Percentiles rank a stretch among this genome's conserved stretches.
Conservation (phyloP, 805 yeast genomes). For the Cyberlindnera sargentensis region DNA sequence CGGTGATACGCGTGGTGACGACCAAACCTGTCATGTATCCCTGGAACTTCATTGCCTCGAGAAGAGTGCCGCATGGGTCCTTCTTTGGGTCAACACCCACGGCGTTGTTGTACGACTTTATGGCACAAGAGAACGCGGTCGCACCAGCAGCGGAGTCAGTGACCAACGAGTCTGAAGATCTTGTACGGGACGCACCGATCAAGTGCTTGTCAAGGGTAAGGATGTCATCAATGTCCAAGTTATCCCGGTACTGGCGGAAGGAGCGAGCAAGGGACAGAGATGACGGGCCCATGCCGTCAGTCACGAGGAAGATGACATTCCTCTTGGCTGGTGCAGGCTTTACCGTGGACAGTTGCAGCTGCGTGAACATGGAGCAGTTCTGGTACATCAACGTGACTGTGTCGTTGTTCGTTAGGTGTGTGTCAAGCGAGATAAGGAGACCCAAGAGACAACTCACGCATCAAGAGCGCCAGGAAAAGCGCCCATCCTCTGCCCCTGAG, state of each 20-base stretch:
- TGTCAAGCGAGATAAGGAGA: no score
- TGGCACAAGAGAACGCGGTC: slow-evolving; percentile 82
- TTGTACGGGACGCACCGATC: slow-evolving; percentile 80
- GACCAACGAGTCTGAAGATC: slow-evolving; percentile 67
- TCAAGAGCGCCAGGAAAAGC: no score
- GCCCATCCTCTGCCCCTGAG: no score
- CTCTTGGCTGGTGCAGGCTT: slow-evolving; percentile 35
- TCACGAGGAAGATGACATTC: slow-evolving; percentile 80
- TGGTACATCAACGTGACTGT: no score
- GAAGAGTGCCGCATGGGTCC: slow-evolving; percentile 78
- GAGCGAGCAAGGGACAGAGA: slow-evolving; percentile 74
- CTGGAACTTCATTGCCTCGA: slow-evolving; percentile 78
- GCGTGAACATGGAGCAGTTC: no score
- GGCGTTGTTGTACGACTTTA: slow-evolving; percentile 84
- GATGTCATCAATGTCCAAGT: slow-evolving; percentile 46
- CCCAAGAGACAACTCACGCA: no score
- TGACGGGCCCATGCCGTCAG: slow-evolving; percentile 96
- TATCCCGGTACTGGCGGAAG: slow-evolving; percentile 56
- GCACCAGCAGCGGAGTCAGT: slow-evolving; percentile 99
- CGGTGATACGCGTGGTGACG: slow-evolving; percentile 87
- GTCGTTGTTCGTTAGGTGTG: no score
- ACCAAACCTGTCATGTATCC: slow-evolving; percentile 87
- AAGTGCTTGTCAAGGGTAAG: slow-evolving; percentile 60
- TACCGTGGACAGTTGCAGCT: no score
- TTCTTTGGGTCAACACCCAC: slow-evolving; percentile 71